A percentile compares a stretch with the other conserved stretches of the same genome.
Evolutionary conservation across 768 basidiomycete genomes (phyloP).

Genomic region (Nevesoporus exiguus): DNA sequence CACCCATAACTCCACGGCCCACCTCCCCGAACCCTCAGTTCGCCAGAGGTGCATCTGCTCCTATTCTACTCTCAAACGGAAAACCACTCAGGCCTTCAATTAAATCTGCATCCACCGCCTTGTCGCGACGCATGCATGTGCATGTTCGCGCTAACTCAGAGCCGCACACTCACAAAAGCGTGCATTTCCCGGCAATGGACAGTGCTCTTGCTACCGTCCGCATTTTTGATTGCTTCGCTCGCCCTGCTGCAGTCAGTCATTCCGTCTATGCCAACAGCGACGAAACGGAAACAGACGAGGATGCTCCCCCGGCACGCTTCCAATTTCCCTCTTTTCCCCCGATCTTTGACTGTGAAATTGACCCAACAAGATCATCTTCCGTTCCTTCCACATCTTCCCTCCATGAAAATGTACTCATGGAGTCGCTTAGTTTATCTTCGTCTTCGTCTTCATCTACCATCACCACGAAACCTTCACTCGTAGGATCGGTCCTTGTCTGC

Average conservation of each 20-base stretch:
- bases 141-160: slow-evolving; percentile 47
- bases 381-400: slow-evolving; percentile 3
- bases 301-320: slow-evolving; percentile 6
- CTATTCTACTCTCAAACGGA: slow-evolving; percentile 63
- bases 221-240: slow-evolving; percentile 63
- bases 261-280: slow-evolving; percentile 25
- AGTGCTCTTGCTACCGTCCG: slow-evolving; percentile 60
- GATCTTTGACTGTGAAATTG: slow-evolving; percentile 19
- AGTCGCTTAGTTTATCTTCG: slow-evolving; percentile 33
- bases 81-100: slow-evolving; percentile 86
- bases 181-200: slow-evolving; percentile 78
- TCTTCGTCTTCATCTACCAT: slow-evolving; percentile 7
- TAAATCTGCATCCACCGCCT: slow-evolving; percentile 43
- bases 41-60: slow-evolving; percentile 37
- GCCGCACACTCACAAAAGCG: slow-evolving; percentile 75
- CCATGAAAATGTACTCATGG: slow-evolving; percentile 35
- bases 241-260: slow-evolving; percentile 55
- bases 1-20: neutral
- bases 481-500: slow-evolving; percentile 77
- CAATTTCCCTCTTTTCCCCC: slow-evolving; percentile 28
- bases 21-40: slow-evolving; percentile 9
- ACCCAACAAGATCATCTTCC: slow-evolving; percentile 15
- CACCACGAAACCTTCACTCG: slow-evolving; percentile 38
- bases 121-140: neutral
- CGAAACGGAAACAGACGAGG: slow-evolving; percentile 47